phyloP scores from a whole-genome alignment of 257 asterid species.

The Linaria vulgaris region DNA sequence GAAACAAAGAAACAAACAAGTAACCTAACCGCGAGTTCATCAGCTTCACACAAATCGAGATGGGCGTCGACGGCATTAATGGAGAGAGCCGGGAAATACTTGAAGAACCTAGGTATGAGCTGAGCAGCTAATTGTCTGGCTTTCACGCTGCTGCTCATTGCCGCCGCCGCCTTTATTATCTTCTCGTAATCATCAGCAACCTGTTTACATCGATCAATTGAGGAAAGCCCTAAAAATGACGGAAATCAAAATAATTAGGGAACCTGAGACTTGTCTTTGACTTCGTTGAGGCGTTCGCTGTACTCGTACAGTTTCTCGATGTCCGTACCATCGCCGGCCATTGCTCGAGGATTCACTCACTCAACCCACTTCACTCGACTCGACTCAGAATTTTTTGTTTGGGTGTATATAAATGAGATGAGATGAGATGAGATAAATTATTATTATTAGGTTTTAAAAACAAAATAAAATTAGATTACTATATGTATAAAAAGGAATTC shows the following conservation, averaged over 20 bases:
- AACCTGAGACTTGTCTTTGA: conserved; percentile 90
- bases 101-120: conserved; percentile 86
- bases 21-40: conserved; percentile 83
- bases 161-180: conserved; percentile 68
- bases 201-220: conserved; percentile 37
- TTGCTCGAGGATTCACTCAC: conserved; percentile 40
- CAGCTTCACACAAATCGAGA: conserved; percentile 94
- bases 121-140: conserved; percentile 94
- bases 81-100: conserved; percentile 68
- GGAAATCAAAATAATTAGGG: conserved; percentile 1
- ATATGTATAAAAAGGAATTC: too few relatives aligned
- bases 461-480: too few relatives aligned
- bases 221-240: conserved; percentile 1
- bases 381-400: too few relatives aligned
- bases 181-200: conserved; percentile 69
- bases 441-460: too few relatives aligned
- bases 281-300: conserved; percentile 77
- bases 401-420: too few relatives aligned
- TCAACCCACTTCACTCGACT: too few relatives aligned
- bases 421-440: too few relatives aligned
- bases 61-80: conserved; percentile 81
- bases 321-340: conserved; percentile 55
- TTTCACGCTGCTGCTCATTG: conserved; percentile 69
- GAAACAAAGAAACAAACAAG: too few relatives aligned
- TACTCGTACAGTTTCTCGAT: conserved; percentile 87